phyloP scores from a whole-genome alignment of 2,329 filamentous ascomycete species.

The Diplodia corticola region DNA sequence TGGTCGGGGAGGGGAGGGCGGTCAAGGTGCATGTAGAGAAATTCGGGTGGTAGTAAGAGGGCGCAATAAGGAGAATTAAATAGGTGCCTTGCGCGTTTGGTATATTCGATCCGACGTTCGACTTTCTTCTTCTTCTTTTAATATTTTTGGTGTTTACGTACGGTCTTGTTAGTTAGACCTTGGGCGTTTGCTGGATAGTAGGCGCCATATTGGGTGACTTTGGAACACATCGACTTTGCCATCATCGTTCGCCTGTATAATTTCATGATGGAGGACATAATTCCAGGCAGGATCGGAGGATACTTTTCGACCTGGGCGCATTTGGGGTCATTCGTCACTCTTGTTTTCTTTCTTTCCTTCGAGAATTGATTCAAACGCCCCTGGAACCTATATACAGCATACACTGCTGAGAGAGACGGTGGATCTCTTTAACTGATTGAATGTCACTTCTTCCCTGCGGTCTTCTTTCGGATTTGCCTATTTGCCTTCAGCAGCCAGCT shows the following conservation, averaged over 20 bases:
- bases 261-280: no score
- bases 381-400: slow-evolving; percentile 20
- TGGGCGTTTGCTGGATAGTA: no score
- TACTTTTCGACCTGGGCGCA: not conserved
- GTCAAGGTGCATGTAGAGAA: slow-evolving; percentile 63
- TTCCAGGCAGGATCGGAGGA: no score
- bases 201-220: no score
- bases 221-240: no score
- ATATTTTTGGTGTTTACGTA: no score
- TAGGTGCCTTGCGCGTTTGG: not conserved
- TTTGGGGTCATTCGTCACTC: not conserved
- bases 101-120: not conserved
- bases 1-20: slow-evolving; percentile 51
- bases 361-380: slow-evolving; percentile 15
- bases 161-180: no score
- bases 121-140: not conserved
- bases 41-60: slow-evolving; percentile 60
- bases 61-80: not conserved
- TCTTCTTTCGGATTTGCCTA: not conserved
- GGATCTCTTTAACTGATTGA: not conserved
- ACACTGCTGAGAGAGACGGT: slow-evolving; percentile 10
- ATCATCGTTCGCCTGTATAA: no score
- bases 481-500: slow-evolving; percentile 75
- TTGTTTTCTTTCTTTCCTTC: not conserved
- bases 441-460: not conserved